These are phyloP conservation scores for Orobanche coerulescens DNA, from an alignment of 257 asterid genomes.

Conservation along the genomic window DNA sequence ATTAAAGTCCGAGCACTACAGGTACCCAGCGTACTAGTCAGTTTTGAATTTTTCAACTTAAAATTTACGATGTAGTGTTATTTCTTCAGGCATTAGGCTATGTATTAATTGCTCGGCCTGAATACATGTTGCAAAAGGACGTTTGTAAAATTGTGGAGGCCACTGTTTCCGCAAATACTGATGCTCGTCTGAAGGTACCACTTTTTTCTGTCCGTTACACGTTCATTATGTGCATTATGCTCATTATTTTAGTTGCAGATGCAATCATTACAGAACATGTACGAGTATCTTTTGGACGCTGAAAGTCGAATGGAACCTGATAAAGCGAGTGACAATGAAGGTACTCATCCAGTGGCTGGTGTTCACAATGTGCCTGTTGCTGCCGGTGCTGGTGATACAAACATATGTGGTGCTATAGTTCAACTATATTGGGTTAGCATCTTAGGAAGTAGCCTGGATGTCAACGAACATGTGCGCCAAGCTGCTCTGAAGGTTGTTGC, in stretches of 20 bases:
- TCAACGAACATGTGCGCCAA: constrained; percentile 76
- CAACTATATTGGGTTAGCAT: constrained; percentile 82
- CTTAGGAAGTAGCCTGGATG: constrained; percentile 78
- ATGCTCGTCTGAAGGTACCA: constrained; percentile 75
- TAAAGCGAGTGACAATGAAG: constrained; percentile 41
- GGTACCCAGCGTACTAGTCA: constrained; percentile 35
- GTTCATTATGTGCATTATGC: constrained; percentile 20
- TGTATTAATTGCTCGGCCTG: constrained; percentile 85
- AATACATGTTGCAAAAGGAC: constrained; percentile 83
- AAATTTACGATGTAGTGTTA: constrained; percentile 19
- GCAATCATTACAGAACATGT: constrained; percentile 91
- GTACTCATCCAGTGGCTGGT: constrained; percentile 35
- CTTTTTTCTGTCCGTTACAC: constrained; percentile 15
- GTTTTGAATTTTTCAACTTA: constrained; percentile 1
- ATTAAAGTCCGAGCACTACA: constrained; percentile 87
- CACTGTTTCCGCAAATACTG: constrained; percentile 53
- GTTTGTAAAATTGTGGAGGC: constrained; percentile 64
- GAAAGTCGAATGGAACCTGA: constrained; percentile 82
- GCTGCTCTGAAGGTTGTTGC: constrained; percentile 71
- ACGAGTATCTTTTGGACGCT: constrained; percentile 93
- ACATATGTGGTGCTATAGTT: constrained; percentile 89
- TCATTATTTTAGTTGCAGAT: constrained; percentile 42
- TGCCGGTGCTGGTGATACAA: constrained; percentile 99
- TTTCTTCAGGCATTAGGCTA: constrained; percentile 82
- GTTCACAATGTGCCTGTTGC: constrained; percentile 82